Conservation (phyloP, 1,284 basidiomycete genomes). For the Cronartium ribicola region DNA sequence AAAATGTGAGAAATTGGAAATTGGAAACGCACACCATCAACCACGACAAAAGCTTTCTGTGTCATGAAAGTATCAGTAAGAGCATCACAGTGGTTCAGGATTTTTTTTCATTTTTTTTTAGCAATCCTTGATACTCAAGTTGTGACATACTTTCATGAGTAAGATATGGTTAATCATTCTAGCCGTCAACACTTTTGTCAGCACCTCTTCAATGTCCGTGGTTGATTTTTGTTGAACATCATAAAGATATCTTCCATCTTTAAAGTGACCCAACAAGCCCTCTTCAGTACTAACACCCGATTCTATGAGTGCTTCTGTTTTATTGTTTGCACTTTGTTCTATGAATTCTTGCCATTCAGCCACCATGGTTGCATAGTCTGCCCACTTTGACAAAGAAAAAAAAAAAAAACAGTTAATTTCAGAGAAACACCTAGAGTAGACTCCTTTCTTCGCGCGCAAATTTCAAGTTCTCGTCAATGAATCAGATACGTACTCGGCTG, state of each 20-base stretch:
- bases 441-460: not conserved
- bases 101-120: not conserved
- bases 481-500: constrained; percentile 20
- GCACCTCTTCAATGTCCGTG: not conserved
- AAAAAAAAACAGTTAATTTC: too few species aligned
- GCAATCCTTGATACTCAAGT: not conserved
- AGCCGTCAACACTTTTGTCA: not conserved
- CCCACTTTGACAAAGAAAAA: not conserved
- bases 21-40: constrained; percentile 15
- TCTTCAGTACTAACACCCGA: not conserved
- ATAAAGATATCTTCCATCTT: not conserved
- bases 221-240: not conserved
- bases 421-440: not conserved
- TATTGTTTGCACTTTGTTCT: not conserved
- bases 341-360: not conserved
- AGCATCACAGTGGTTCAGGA: constrained; percentile 6
- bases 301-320: not conserved
- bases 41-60: constrained; percentile 29
- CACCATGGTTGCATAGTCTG: not conserved
- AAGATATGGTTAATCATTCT: constrained; percentile 4
- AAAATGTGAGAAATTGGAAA: not conserved
- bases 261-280: not conserved
- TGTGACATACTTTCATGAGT: not conserved
- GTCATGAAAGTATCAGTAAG: too few species aligned
- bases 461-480: not conserved